Evolutionary conservation across 2,329 filamentous ascomycete species (phyloP), one percentile per base, ranked within the genome.

Genomic region (Fusarium palustre): DNA sequence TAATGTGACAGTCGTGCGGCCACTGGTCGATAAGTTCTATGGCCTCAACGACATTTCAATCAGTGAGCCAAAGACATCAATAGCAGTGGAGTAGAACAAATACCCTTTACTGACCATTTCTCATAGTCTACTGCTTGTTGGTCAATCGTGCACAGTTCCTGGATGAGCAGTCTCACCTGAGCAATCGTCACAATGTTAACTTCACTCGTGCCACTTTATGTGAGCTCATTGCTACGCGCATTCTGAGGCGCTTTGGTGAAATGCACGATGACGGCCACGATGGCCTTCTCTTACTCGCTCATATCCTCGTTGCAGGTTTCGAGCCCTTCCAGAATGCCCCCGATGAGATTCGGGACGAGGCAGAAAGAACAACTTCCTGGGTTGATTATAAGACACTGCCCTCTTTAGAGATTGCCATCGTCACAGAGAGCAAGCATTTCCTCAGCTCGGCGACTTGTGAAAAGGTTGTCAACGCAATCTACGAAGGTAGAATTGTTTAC

Each of bases 301-400:
- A 94, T 71, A 91, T 96, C 33, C 86, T 96, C 22, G 91, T 97
- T 16, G 91, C 92, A 18, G 91, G 92, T 16, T 96, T 97, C 73
- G 91, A 94, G 73, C 92, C 93, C 2, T 96, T 96, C 73, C 92
- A 96, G 79, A 92, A 92, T 70, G 92, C 92, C 0, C 93, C 93
- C 0, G 81, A 84, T 2, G 86, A 91, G 57, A 85, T 94, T 41
- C 84, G 87, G 36, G 81, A 84, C 18, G 85, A 91, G 69, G 88
- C 86, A 31, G 82, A 85, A 67, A 77, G 81, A 25, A 83, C 81
- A 39, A 80, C 80, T 16, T 79, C 82, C 4, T 86, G 83, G 81
- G 81, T 80, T 36, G 80, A 84, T 60, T 80, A 84, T 62, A 81
- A 88, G 68, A 92, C 90, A 54, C 80, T 95, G 59, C 93, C 92